Percentiles rank a stretch among this genome's conserved stretches.
phyloP scores from a whole-genome alignment of 352 stramenopile genomes.

The Phytophthora cajani region DNA sequence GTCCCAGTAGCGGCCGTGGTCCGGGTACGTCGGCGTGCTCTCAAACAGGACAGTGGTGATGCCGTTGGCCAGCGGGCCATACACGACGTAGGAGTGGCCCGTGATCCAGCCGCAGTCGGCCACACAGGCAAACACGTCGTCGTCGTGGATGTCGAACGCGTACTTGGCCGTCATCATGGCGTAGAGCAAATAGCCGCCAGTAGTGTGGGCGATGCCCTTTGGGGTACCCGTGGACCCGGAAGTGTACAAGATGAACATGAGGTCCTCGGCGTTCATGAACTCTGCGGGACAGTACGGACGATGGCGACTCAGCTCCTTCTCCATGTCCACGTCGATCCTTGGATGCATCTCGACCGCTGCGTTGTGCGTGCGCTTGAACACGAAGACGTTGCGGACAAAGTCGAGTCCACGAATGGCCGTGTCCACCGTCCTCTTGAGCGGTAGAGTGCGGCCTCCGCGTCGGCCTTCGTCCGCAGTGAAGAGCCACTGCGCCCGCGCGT shows the following conservation, averaged over 20 bases:
- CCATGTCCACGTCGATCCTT: constrained; percentile 92
- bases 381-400: constrained; percentile 93
- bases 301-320: constrained; percentile 82
- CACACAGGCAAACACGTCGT: constrained; percentile 95
- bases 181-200: constrained; percentile 95
- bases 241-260: constrained; percentile 31
- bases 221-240: constrained; percentile 20
- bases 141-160: constrained; percentile 92
- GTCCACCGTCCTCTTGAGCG: constrained; percentile 96
- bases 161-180: constrained; percentile 93
- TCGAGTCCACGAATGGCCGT: constrained; percentile 84
- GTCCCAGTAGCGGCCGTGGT: constrained; percentile 96
- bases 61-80: constrained; percentile 95
- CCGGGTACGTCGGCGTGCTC: constrained; percentile 95
- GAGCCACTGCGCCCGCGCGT: constrained; percentile 84
- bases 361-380: constrained; percentile 48
- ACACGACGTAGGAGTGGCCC: constrained; percentile 96
- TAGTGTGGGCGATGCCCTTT: constrained; percentile 47
- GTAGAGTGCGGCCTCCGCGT: constrained; percentile 90
- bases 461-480: constrained; percentile 95
- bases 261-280: constrained; percentile 90
- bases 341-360: constrained; percentile 71
- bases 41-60: constrained; percentile 98
- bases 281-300: constrained; percentile 95
- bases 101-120: constrained; percentile 97